Percentiles rank a stretch among this genome's conserved stretches.
Evolutionary conservation across 2,329 filamentous ascomycete genomes (phyloP).

Genomic region (Colletotrichum incanum): DNA sequence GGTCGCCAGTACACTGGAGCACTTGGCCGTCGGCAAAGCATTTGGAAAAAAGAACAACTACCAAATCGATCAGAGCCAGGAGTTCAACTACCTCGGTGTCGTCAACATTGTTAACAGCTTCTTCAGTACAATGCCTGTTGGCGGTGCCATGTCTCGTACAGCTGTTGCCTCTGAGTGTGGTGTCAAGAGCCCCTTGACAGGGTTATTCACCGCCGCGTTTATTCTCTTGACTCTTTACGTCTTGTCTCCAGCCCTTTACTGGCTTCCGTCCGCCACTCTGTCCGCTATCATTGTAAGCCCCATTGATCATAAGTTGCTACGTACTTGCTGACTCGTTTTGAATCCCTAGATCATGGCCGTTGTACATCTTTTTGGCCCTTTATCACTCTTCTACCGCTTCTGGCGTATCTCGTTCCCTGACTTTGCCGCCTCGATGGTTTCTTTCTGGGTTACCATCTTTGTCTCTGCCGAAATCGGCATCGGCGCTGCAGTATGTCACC

Average conservation of each 20-base stretch:
- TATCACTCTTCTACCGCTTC: conserved; percentile 72
- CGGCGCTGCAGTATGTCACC: conserved; percentile 59
- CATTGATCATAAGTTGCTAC: conserved; percentile 48
- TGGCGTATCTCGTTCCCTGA: conserved; percentile 77
- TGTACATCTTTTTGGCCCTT: conserved; percentile 35
- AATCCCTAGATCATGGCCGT: conserved; percentile 33
- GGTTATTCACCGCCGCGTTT: conserved; percentile 72
- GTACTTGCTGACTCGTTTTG: background rate
- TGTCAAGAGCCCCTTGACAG: conserved; percentile 74
- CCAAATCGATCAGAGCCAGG: conserved; percentile 75
- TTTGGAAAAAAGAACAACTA: conserved; percentile 76
- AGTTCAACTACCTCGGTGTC: conserved; percentile 75
- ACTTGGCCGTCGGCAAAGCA: conserved; percentile 75
- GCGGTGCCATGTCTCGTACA: conserved; percentile 78
- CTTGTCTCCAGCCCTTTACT: conserved; percentile 74
- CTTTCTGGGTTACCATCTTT: conserved; percentile 77
- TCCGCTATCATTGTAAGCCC: conserved; percentile 78
- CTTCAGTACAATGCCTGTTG: conserved; percentile 75
- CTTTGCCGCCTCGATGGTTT: conserved; percentile 74
- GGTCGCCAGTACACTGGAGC: conserved; percentile 74
- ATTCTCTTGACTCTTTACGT: conserved; percentile 75
- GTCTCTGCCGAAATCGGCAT: conserved; percentile 74
- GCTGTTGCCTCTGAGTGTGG: conserved; percentile 77
- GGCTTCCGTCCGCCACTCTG: conserved; percentile 77
- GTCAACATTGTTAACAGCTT: conserved; percentile 77